Conservation (phyloP, 371 early-diverging fungal genomes). For the Nematocida parisii region DNA sequence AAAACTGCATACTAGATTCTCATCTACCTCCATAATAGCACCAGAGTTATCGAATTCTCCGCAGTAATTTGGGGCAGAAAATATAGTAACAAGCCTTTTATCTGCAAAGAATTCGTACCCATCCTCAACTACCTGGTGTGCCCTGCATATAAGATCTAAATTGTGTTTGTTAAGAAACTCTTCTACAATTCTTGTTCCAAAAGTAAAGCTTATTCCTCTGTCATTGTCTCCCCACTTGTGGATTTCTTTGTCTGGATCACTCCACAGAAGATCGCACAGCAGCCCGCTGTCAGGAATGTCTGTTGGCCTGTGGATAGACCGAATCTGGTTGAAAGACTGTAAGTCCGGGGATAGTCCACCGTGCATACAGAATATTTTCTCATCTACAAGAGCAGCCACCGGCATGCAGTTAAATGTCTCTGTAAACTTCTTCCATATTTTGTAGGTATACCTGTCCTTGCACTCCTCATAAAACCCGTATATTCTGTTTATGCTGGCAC, state of each 20-base stretch:
- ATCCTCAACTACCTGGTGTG: constrained; percentile 96
- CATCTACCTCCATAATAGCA: constrained; percentile 93
- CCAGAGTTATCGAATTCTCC: constrained; percentile 87
- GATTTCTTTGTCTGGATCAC: constrained; percentile 90
- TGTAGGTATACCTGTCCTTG: constrained; percentile 86
- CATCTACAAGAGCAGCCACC: constrained; percentile 85
- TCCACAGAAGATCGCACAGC: constrained; percentile 96
- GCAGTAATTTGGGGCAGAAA: constrained; percentile 95
- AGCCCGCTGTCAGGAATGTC: constrained; percentile 97
- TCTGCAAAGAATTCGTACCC: constrained; percentile 95
- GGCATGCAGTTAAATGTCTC: constrained; percentile 97
- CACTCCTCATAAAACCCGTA: constrained; percentile 98
- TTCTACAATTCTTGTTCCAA: constrained; percentile 81
- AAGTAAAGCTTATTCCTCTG: constrained; percentile 93
- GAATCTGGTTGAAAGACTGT: constrained; percentile 90
- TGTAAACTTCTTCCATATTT: constrained; percentile 95
- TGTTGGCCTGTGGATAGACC: constrained; percentile 86
- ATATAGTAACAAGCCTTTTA: constrained; percentile 84
- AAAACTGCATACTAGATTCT: constrained; percentile 84
- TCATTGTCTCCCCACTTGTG: constrained; percentile 94
- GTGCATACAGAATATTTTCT: constrained; percentile 93
- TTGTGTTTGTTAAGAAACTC: constrained; percentile 87
- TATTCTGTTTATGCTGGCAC: constrained; percentile 85
- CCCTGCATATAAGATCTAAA: constrained; percentile 86
- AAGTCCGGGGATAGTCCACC: constrained; percentile 96